Conservation (phyloP, 2,329 filamentous ascomycete species). For the Microcyclosporella mali region DNA sequence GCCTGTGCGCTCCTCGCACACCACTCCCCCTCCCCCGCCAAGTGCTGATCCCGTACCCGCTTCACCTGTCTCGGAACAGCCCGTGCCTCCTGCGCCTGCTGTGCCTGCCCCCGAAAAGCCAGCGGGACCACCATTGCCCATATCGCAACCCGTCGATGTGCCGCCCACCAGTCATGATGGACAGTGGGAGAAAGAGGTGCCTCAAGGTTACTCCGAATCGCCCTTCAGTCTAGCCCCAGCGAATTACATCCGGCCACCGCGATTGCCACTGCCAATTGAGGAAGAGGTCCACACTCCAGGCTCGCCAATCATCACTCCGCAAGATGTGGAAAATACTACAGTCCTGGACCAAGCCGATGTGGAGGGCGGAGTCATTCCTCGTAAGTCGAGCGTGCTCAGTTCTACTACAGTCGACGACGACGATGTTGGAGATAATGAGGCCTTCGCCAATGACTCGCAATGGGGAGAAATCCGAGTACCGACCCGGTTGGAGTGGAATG, state of each 20-base stretch:
- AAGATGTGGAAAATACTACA: conserved; percentile 50
- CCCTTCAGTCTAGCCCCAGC: conserved; percentile 34
- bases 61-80: not conserved
- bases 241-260: conserved; percentile 65
- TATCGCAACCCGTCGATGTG: conserved; percentile 36
- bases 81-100: no score
- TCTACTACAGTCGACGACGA: conserved; percentile 63
- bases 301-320: conserved; percentile 75
- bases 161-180: conserved; percentile 22
- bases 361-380: conserved; percentile 47
- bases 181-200: conserved; percentile 16
- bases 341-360: conserved; percentile 38
- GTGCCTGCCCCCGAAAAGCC: not conserved
- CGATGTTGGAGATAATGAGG: conserved; percentile 60
- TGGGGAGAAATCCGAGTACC: conserved; percentile 73
- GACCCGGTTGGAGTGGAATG: conserved; percentile 78
- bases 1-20: conserved; percentile 13
- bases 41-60: conserved; percentile 10
- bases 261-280: conserved; percentile 86
- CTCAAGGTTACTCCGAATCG: conserved; percentile 21
- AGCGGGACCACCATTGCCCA: conserved; percentile 24
- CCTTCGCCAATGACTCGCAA: conserved; percentile 56
- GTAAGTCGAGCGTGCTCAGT: conserved; percentile 50
- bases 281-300: conserved; percentile 85
- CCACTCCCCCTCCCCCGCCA: conserved; percentile 13